These are phyloP conservation scores for Pelargonium australe DNA, from an alignment of 441 rosid genomes.

Conservation along the genomic window DNA sequence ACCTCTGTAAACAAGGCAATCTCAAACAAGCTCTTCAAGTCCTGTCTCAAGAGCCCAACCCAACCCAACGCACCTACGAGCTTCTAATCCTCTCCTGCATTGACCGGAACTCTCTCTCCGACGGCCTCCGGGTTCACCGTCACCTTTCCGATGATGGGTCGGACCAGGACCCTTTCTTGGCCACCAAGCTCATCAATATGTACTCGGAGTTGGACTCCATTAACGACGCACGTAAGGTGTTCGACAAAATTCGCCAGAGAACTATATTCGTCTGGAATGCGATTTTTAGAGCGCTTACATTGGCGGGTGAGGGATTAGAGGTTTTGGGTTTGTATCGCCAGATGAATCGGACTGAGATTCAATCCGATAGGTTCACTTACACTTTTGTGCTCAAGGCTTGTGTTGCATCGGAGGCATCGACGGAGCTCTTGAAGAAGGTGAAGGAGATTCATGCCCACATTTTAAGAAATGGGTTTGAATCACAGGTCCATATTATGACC, in stretches of 20 bases:
- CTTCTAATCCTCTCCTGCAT: constrained; percentile 64
- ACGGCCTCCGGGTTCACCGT: constrained; percentile 52
- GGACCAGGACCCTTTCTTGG: constrained; percentile 86
- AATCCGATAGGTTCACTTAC: constrained; percentile 74
- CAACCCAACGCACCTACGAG: constrained; percentile 77
- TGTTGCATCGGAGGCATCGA: constrained; percentile 45
- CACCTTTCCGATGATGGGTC: constrained; percentile 64
- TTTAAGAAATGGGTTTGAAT: constrained; percentile 49
- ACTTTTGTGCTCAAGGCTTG: constrained; percentile 82
- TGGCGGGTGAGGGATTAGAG: constrained; percentile 74
- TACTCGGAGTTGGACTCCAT: constrained; percentile 50
- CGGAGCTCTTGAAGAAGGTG: constrained; percentile 41
- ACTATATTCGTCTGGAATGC: constrained; percentile 83
- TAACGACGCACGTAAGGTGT: constrained; percentile 65
- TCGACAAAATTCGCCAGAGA: constrained; percentile 63
- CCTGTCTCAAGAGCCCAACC: constrained; percentile 51
- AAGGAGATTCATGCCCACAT: constrained; percentile 78
- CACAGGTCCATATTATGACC: constrained; percentile 68
- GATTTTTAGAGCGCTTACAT: constrained; percentile 60
- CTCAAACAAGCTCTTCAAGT: constrained; percentile 58
- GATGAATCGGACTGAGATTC: constrained; percentile 50
- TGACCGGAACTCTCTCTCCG: constrained; percentile 44
- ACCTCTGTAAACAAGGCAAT: constrained; percentile 58
- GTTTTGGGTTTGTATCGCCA: constrained; percentile 54
- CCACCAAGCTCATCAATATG: constrained; percentile 70